Evolutionary conservation across 2,329 filamentous ascomycete genomes (phyloP), one percentile per base, ranked within the genome.

Genomic region (Ceratocystis albifundus): DNA sequence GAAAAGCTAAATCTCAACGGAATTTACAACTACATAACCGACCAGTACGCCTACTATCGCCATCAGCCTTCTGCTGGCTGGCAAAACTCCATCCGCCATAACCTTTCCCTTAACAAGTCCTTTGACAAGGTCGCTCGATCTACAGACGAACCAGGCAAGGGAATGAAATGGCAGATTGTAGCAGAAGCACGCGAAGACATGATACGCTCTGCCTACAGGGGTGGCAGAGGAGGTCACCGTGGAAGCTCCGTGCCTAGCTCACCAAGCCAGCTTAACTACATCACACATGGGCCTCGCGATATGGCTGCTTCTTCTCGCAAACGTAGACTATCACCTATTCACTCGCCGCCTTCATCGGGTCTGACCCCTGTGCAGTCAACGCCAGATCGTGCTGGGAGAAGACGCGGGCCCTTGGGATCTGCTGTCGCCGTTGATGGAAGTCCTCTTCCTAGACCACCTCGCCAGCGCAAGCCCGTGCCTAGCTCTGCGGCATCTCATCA

Each of bases 61-160:
- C 84, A 91, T 74, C 90, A 92, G 71, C 77, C 79, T 64, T 77
- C 79, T 66, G 86, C 85, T 68, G 93, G 94, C 68, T 99, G 95
- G 95, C 94, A 96, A 85, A 99, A 99, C 74, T 96, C 91, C 0
- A 99, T 99, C 70, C 87, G 94, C 12, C 94, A 99, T 74, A 99
- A 99, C 71, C 77, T 99, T 15, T 97, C 94, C 0, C 77, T 99
- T 53, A 97, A 96, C 75, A 96, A 96, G 74, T 86, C 88, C 0
- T 99, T 99, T 72, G 87, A 91, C 71, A 99, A 99, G 75, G 88
- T 96, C 7, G 89, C 94, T 2, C 87, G 94, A 61, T 87, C 89
- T 17, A 96, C 91, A 0, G 90, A 97, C 71, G 94, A 99, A 74
- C 94, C 94, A 25, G 94, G 94, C 12, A 99, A 99, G 75, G 94